Evolutionary conservation across 129 eudicot genomes (phyloP).

Genomic region (Centella asiatica): DNA sequence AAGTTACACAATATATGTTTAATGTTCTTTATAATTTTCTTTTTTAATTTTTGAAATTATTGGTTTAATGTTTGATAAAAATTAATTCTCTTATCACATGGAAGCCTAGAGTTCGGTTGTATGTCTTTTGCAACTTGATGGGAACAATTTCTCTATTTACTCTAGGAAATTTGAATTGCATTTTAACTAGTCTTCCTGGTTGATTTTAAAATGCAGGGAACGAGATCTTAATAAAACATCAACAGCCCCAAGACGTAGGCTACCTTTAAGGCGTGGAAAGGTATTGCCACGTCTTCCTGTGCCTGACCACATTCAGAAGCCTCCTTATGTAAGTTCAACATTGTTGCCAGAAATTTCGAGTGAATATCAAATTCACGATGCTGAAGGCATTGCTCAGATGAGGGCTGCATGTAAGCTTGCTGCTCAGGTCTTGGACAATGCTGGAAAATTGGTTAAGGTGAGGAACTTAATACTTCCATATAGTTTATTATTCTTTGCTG

Average conservation of each 20-base stretch:
- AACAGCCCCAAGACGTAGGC: constrained; percentile 32
- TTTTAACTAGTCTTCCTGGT: not conserved
- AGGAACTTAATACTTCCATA: constrained; percentile 9
- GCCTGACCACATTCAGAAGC: constrained; percentile 84
- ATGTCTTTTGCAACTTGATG: not conserved
- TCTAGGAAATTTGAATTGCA: not conserved
- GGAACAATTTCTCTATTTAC: not conserved
- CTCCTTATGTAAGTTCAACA: constrained; percentile 69
- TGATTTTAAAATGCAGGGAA: constrained; percentile 37
- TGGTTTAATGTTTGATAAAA: not conserved
- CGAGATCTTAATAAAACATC: constrained; percentile 43
- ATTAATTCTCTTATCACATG: too few species aligned
- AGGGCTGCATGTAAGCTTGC: constrained; percentile 95
- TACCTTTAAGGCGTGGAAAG: constrained; percentile 79
- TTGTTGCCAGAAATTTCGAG: constrained; percentile 70
- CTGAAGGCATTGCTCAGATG: constrained; percentile 83
- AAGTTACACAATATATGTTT: too few species aligned
- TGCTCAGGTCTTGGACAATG: constrained; percentile 82
- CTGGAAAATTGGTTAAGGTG: constrained; percentile 93
- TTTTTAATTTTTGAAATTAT: too few species aligned
- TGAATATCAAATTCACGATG: constrained; percentile 70
- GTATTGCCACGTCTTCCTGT: constrained; percentile 87
- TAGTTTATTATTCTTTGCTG: not conserved
- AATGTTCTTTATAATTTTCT: not conserved
- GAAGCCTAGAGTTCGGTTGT: too few species aligned